A percentile compares a stretch with the other conserved stretches of the same genome.
Conservation (phyloP, 1,284 basidiomycete species). For the Xerocomus alliaceus region DNA sequence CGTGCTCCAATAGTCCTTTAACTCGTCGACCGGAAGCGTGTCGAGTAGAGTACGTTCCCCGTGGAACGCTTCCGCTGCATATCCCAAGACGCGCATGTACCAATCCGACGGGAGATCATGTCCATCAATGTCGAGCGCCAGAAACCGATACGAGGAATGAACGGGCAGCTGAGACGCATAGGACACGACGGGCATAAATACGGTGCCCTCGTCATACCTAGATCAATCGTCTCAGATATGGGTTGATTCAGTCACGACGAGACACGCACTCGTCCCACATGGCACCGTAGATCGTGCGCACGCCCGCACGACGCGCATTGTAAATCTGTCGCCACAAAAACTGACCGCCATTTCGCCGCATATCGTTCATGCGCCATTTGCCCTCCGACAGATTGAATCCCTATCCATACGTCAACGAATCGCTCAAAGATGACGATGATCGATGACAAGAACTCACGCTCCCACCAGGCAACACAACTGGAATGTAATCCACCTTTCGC, state of each 20-base stretch:
- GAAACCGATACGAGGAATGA: slow-evolving; percentile 60
- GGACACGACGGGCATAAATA: slow-evolving; percentile 70
- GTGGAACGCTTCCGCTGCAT: slow-evolving; percentile 70
- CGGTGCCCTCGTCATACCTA: slow-evolving; percentile 83
- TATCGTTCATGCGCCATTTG: slow-evolving; percentile 71
- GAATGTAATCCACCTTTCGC: slow-evolving; percentile 73
- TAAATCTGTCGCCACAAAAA: slow-evolving; percentile 79
- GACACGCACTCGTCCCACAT: slow-evolving; percentile 83
- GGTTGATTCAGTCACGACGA: neutral
- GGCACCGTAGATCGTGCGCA: slow-evolving; percentile 73
- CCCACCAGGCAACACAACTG: slow-evolving; percentile 75
- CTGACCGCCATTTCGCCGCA: slow-evolving; percentile 68
- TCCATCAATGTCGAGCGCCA: slow-evolving; percentile 76
- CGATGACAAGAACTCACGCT: slow-evolving; percentile 59
- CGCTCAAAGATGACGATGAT: neutral
- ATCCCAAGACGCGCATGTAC: slow-evolving; percentile 81
- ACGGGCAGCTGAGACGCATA: slow-evolving; percentile 63
- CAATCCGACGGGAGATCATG: slow-evolving; percentile 76
- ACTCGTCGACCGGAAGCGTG: slow-evolving; percentile 70
- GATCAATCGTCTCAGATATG: slow-evolving; percentile 7
- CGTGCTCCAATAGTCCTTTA: slow-evolving; percentile 75
- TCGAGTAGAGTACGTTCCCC: slow-evolving; percentile 66
- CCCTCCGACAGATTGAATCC: slow-evolving; percentile 71
- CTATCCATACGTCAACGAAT: slow-evolving; percentile 40
- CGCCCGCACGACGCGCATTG: slow-evolving; percentile 66